Conservation (phyloP, 108 stramenopile genomes). For the Cylindrotheca closterium region DNA sequence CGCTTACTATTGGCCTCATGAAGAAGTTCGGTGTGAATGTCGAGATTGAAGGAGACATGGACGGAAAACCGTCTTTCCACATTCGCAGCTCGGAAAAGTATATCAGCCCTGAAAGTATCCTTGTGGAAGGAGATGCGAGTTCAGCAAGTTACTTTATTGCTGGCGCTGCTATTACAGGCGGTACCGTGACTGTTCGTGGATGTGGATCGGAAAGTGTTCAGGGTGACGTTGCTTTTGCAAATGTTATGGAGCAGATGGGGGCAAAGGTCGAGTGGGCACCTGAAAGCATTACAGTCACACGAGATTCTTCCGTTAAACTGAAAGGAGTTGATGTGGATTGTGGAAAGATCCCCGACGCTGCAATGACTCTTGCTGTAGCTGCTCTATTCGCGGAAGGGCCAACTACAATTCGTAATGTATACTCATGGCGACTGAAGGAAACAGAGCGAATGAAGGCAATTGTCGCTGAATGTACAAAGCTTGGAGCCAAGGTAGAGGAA, state of each 20-base stretch:
- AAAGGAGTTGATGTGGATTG: slow-evolving; percentile 97
- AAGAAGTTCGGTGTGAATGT: slow-evolving; percentile 90
- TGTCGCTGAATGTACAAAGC: slow-evolving; percentile 95
- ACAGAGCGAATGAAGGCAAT: slow-evolving; percentile 98
- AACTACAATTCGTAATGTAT: slow-evolving; percentile 96
- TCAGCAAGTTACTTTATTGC: slow-evolving; percentile 97
- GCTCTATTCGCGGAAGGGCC: slow-evolving; percentile 95
- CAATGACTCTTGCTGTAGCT: slow-evolving; percentile 96
- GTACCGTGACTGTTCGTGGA: slow-evolving; percentile 90
- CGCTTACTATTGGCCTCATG: slow-evolving; percentile 96
- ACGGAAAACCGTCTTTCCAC: slow-evolving; percentile 66
- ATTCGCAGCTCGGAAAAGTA: slow-evolving; percentile 69
- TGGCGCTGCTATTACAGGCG: slow-evolving; percentile 95
- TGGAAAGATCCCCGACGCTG: slow-evolving; percentile 97
- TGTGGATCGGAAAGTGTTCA: slow-evolving; percentile 91
- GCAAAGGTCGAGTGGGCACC: slow-evolving; percentile 89
- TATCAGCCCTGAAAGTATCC: slow-evolving; percentile 63
- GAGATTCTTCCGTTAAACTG: slow-evolving; percentile 70
- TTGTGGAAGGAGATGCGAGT: slow-evolving; percentile 97
- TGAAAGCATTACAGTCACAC: slow-evolving; percentile 90
- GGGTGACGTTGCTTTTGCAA: slow-evolving; percentile 95
- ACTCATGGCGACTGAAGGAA: slow-evolving; percentile 97
- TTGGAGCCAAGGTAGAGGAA: slow-evolving; percentile 93
- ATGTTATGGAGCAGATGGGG: slow-evolving; percentile 96
- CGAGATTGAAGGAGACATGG: slow-evolving; percentile 71